Conservation (phyloP, 2,329 filamentous ascomycete genomes). For the Ceratocystis ficicola region DNA sequence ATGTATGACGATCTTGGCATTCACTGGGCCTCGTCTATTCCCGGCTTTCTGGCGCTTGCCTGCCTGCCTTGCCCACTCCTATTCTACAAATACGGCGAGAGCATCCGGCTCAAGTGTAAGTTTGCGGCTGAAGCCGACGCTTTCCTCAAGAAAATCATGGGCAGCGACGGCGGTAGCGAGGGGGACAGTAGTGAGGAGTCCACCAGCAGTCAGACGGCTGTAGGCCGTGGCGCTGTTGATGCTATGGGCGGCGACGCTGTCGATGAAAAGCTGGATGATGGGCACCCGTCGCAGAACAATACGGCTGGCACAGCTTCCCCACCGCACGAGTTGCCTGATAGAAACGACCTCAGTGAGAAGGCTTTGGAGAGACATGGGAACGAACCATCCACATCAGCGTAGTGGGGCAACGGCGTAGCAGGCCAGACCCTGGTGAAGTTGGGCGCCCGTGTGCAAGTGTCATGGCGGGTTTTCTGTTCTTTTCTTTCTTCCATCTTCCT, state of each 20-base stretch:
- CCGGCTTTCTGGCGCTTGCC: conserved; percentile 58
- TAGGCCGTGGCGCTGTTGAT: background rate
- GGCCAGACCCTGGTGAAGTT: no score
- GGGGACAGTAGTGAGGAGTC: no score
- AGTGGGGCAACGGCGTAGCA: no score
- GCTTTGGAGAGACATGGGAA: no score
- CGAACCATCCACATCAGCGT: no score
- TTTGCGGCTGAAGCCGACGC: conserved; percentile 55
- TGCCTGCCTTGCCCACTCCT: conserved; percentile 65
- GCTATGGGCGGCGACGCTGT: no score
- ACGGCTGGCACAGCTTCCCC: no score
- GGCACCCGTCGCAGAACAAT: no score
- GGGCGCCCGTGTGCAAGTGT: no score
- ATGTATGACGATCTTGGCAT: conserved; percentile 52
- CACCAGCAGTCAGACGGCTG: background rate
- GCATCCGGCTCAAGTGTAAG: conserved; percentile 55
- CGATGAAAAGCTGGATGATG: no score
- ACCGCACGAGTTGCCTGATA: no score
- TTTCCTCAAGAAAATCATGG: conserved; percentile 39
- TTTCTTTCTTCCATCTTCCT: background rate
- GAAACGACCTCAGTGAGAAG: no score
- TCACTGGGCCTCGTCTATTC: conserved; percentile 63
- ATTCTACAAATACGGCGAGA: conserved; percentile 58
- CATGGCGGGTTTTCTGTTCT: background rate
- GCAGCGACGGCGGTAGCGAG: conserved; percentile 25